Conservation (phyloP, 495 filamentous ascomycete genomes). For the Penicillium alfredii region DNA sequence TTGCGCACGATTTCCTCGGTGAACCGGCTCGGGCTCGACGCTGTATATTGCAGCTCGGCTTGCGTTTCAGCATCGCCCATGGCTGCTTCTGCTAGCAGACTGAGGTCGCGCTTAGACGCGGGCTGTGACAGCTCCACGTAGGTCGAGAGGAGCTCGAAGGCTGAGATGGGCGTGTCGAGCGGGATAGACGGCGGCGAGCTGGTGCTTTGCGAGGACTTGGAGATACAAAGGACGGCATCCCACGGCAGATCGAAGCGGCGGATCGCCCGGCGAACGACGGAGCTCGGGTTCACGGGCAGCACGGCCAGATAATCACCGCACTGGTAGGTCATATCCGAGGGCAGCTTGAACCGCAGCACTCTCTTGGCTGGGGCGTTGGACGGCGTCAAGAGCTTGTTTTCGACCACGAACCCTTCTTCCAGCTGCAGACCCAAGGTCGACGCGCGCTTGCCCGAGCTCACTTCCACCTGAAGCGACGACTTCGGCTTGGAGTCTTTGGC, state of each 20-base stretch:
- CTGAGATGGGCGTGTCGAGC: constrained; percentile 51
- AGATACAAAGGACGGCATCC: constrained; percentile 51
- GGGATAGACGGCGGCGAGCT: constrained; percentile 50
- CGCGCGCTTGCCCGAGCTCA: constrained; percentile 51
- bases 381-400: constrained; percentile 48
- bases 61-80: constrained; percentile 21
- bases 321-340: constrained; percentile 58
- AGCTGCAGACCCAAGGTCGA: constrained; percentile 62
- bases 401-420: constrained; percentile 53
- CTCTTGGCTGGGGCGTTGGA: constrained; percentile 53
- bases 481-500: constrained; percentile 21
- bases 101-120: constrained; percentile 52
- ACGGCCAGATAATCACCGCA: constrained; percentile 74
- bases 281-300: constrained; percentile 60
- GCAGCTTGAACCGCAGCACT: constrained; percentile 60
- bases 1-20: constrained; percentile 48
- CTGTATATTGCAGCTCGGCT: constrained; percentile 27
- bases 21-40: constrained; percentile 37
- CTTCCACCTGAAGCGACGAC: constrained; percentile 46
- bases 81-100: constrained; percentile 39
- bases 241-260: constrained; percentile 52
- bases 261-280: constrained; percentile 50
- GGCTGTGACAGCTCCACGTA: constrained; percentile 71
- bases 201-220: constrained; percentile 25
- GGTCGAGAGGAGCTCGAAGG: constrained; percentile 54